Percentiles rank a stretch among this genome's conserved stretches.
These are phyloP conservation scores for Starmerella cellae DNA, from an alignment of 805 yeast genomes.

Conservation along the genomic window DNA sequence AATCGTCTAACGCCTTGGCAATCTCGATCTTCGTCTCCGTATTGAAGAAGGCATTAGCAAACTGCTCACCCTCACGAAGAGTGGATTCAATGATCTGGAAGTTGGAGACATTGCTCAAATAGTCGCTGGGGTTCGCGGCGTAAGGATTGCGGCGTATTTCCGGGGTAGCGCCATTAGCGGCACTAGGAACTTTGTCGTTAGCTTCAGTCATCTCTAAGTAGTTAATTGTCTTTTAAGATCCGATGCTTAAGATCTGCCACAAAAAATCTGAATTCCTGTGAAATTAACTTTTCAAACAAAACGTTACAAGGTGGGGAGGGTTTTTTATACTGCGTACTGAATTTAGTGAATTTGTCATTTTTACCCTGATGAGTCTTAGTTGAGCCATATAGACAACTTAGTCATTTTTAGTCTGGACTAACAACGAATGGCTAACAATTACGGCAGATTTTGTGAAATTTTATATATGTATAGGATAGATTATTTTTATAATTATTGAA, in stretches of 20 bases:
- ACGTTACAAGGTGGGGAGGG: neutral
- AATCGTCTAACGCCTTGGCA: constrained; percentile 92
- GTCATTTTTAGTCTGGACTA: too few species aligned
- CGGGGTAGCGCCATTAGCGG: constrained; percentile 20
- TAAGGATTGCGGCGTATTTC: constrained; percentile 50
- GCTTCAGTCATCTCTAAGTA: neutral
- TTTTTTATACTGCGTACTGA: neutral
- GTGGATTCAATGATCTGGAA: constrained; percentile 93
- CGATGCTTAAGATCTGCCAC: neutral
- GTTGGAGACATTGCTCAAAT: constrained; percentile 70
- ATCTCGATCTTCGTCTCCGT: constrained; percentile 93
- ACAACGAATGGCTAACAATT: too few species aligned
- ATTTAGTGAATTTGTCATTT: constrained; percentile 5
- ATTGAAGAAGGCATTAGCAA: constrained; percentile 90
- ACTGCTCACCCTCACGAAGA: constrained; percentile 95
- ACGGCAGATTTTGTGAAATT: too few species aligned
- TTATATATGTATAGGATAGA: too few species aligned
- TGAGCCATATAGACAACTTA: too few species aligned
- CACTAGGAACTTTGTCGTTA: constrained; percentile 13
- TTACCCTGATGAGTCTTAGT: constrained; percentile 1
- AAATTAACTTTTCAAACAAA: neutral
- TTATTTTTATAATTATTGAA: too few species aligned
- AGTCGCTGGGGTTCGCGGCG: constrained; percentile 92
- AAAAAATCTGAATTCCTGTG: neutral
- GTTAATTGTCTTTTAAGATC: neutral